These are phyloP conservation scores for Arctium lappa DNA, from an alignment of 129 eudicot species.

Conservation along the genomic window DNA sequence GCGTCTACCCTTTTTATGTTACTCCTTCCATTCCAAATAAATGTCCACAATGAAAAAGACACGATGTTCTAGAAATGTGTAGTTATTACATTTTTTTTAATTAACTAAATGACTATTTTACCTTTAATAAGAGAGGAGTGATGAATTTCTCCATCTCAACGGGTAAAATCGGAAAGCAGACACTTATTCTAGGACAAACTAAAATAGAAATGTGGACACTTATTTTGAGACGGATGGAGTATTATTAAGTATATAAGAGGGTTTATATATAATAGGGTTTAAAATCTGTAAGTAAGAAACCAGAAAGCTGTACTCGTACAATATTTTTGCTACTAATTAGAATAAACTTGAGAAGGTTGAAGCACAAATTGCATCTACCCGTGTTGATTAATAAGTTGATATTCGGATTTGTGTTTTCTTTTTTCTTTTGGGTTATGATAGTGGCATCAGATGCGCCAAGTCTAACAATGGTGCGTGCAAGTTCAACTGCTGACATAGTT, in stretches of 20 bases:
- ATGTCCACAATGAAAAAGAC: neutral
- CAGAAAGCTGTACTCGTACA: neutral
- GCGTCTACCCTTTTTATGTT: neutral
- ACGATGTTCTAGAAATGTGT: neutral
- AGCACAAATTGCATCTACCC: neutral
- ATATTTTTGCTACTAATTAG: neutral
- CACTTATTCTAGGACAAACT: neutral
- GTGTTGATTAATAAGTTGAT: slow-evolving; percentile 10
- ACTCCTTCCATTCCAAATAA: neutral
- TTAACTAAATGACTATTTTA: neutral
- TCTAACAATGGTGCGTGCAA: slow-evolving; percentile 34
- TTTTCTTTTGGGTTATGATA: neutral
- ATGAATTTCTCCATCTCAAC: neutral
- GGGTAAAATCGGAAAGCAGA: neutral
- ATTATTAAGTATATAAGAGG: neutral
- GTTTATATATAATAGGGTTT: neutral
- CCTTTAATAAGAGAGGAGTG: neutral
- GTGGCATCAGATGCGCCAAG: slow-evolving; percentile 33
- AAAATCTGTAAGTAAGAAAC: neutral
- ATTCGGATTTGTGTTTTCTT: neutral
- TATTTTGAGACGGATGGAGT: neutral
- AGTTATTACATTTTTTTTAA: neutral
- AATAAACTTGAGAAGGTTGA: slow-evolving; percentile 6
- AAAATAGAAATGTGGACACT: neutral
- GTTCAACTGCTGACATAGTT: slow-evolving; percentile 45